Conservation (phyloP, 192 early-diverging fungal species). For the Obelidium mucronatum region DNA sequence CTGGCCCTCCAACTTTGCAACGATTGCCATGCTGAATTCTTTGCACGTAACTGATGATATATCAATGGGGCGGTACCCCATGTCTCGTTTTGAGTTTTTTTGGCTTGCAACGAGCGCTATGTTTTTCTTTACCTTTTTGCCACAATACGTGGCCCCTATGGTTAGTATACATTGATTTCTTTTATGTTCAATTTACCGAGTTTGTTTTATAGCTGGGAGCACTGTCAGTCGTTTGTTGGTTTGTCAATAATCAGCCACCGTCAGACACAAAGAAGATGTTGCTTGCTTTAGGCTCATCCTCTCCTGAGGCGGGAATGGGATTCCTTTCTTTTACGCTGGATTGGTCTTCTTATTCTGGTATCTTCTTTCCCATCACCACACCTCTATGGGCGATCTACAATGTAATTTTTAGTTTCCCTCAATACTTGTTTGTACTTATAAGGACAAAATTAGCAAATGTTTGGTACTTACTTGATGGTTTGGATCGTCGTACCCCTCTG, state of each 20-base stretch:
- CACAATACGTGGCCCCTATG: conserved; percentile 38
- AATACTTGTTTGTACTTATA: conserved; percentile 5
- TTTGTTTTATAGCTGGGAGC: conserved; percentile 9
- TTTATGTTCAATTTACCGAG: not conserved
- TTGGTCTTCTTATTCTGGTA: not conserved
- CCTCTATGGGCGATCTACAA: conserved; percentile 25
- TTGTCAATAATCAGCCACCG: not conserved
- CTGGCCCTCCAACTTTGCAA: conserved; percentile 74
- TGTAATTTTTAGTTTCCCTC: too few species aligned
- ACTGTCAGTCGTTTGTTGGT: conserved; percentile 35
- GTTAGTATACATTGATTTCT: not conserved
- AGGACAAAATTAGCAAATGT: too few species aligned
- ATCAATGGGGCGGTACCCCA: not conserved
- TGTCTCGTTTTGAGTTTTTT: conserved; percentile 36
- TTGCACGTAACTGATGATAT: not conserved
- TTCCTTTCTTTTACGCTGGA: conserved; percentile 16
- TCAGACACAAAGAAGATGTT: not conserved
- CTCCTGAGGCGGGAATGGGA: conserved; percentile 9
- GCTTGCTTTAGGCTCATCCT: conserved; percentile 9
- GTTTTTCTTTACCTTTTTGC: conserved; percentile 36
- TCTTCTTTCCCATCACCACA: conserved; percentile 6
- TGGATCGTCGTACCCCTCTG: conserved; percentile 39
- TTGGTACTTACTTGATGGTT: not conserved
- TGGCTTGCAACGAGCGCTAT: conserved; percentile 37
- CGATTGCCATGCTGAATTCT: conserved; percentile 54